These are phyloP conservation scores for Sindora glabra DNA, from an alignment of 306 rosid genomes.

Conservation along the genomic window DNA sequence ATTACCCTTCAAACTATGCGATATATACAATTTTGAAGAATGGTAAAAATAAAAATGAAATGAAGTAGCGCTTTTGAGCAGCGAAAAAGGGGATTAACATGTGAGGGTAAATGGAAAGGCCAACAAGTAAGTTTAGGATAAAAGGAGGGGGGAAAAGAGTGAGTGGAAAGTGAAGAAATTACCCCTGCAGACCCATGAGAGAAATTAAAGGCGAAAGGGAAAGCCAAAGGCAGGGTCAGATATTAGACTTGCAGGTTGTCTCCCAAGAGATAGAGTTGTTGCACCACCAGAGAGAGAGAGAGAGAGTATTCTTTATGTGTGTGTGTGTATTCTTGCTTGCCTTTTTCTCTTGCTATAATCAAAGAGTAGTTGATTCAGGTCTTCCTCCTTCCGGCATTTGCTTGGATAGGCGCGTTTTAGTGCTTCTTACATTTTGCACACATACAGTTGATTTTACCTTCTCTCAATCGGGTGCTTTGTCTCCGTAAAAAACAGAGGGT, in stretches of 20 bases:
- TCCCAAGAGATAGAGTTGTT: not conserved
- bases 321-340: no score
- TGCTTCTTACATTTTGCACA: not conserved
- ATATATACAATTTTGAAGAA: no score
- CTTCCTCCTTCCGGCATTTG: no score
- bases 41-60: no score
- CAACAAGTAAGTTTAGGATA: not conserved
- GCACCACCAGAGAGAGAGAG: not conserved
- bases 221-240: conserved; percentile 18
- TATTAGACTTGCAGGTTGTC: conserved; percentile 25
- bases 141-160: not conserved
- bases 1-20: no score
- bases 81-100: no score
- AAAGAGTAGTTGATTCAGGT: no score
- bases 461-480: not conserved
- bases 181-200: conserved; percentile 10
- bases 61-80: no score
- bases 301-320: not conserved
- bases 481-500: no score
- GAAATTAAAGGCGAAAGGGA: not conserved
- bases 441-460: not conserved
- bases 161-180: conserved; percentile 14
- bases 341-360: no score
- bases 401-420: conserved; percentile 4
- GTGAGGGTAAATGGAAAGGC: not conserved